Percentiles rank a stretch among this genome's conserved stretches.
Evolutionary conservation across 1,139 yeast genomes (phyloP).

Genomic region (Meyerozyma sp.): DNA sequence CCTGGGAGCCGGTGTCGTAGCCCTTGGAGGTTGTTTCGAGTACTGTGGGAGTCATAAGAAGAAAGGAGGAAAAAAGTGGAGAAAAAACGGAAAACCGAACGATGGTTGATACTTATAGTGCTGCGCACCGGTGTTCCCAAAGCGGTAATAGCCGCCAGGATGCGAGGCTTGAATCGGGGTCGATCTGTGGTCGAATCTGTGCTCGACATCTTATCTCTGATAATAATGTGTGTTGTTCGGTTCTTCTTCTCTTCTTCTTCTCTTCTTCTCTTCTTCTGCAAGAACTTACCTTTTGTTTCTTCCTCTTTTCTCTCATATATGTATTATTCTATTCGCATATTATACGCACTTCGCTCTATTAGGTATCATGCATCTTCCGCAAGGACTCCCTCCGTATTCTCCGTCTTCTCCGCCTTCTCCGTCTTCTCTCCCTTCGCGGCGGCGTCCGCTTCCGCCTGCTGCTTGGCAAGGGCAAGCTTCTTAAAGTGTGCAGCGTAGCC

Average conservation of each 20-base stretch:
- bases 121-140: too few species aligned
- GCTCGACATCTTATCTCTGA: too few species aligned
- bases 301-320: not conserved
- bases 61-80: too few species aligned
- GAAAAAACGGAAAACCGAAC: not conserved
- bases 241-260: too few species aligned
- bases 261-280: too few species aligned
- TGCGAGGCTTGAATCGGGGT: too few species aligned
- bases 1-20: not conserved
- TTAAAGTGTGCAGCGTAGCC: slow-evolving; percentile 52
- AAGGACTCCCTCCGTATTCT: not conserved
- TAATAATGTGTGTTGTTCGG: too few species aligned
- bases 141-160: not conserved
- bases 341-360: too few species aligned
- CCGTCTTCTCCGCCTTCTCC: not conserved
- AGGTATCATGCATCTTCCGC: not conserved
- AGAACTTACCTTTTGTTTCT: too few species aligned
- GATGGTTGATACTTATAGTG: not conserved
- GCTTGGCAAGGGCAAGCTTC: slow-evolving; percentile 23
- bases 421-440: slow-evolving; percentile 6
- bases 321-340: not conserved
- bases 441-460: slow-evolving; percentile 9
- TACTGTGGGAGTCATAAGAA: not conserved
- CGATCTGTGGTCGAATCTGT: too few species aligned
- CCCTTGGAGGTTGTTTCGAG: not conserved